A percentile compares a stretch with the other conserved stretches of the same genome.
Evolutionary conservation across 257 asterid genomes (phyloP).

Genomic region (Orobanche coerulescens): DNA sequence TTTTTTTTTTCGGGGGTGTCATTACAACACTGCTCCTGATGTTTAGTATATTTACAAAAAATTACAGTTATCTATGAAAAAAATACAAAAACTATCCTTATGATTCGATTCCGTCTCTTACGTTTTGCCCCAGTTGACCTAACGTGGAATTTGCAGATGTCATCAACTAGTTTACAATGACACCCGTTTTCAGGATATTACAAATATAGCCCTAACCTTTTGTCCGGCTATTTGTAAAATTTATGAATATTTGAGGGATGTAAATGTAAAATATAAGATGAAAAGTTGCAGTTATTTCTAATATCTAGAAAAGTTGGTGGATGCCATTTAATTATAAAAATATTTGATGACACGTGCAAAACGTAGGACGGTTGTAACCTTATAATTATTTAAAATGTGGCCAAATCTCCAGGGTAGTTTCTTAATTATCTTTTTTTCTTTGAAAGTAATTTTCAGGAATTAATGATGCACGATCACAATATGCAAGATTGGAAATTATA

Average conservation of each 20-base stretch:
- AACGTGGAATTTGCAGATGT: background rate
- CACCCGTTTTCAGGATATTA: no score
- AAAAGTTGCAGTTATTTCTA: background rate
- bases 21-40: background rate
- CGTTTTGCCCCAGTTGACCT: no score
- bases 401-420: background rate
- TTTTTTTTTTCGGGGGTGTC: background rate
- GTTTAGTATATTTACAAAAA: background rate
- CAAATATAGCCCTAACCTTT: no score
- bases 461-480: background rate
- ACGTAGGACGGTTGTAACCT: no score
- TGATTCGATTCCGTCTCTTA: background rate
- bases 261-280: background rate
- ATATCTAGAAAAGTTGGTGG: background rate
- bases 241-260: background rate
- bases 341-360: background rate
- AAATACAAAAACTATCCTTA: background rate
- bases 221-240: no score
- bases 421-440: background rate
- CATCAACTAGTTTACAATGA: no score
- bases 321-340: background rate
- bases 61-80: background rate
- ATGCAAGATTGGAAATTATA: slow-evolving; percentile 17
- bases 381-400: background rate
- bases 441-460: slow-evolving; percentile 4